Percentiles rank a stretch among this genome's conserved stretches.
Conservation (phyloP, 768 basidiomycete species). For the Ramaria sp. region DNA sequence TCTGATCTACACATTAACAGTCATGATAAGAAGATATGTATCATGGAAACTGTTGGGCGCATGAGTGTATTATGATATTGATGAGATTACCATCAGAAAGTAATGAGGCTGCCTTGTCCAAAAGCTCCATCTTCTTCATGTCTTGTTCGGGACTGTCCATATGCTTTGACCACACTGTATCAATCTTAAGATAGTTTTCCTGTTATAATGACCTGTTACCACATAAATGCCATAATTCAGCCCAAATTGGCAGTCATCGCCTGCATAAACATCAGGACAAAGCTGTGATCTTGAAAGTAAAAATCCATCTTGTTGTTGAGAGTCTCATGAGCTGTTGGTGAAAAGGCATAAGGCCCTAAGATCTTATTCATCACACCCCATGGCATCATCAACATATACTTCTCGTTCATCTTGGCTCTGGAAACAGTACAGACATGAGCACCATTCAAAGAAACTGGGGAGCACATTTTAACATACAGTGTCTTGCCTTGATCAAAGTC, state of each 20-base stretch:
- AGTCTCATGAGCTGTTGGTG: conserved; percentile 66
- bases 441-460: neutral
- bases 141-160: conserved; percentile 50
- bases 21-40: conserved; percentile 2
- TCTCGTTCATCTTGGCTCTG: conserved; percentile 85
- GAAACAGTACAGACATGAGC: neutral
- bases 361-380: conserved; percentile 88
- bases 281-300: conserved; percentile 94
- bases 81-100: conserved; percentile 94
- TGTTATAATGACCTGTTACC: conserved; percentile 17
- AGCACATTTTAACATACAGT: conserved; percentile 45
- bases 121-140: conserved; percentile 67
- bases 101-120: conserved; percentile 82
- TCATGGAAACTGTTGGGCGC: neutral
- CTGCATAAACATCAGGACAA: conserved; percentile 92
- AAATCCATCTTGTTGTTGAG: conserved; percentile 88
- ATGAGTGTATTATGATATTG: conserved; percentile 92
- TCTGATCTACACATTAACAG: conserved; percentile 48
- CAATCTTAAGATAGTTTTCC: conserved; percentile 92
- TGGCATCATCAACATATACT: conserved; percentile 82
- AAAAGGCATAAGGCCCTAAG: conserved; percentile 86
- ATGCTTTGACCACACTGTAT: conserved; percentile 51
- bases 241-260: conserved; percentile 24
- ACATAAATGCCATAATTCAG: neutral
- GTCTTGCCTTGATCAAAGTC: conserved; percentile 85